Conservation (phyloP, 2,329 filamentous ascomycete genomes). For the Laburnicola sp. region DNA sequence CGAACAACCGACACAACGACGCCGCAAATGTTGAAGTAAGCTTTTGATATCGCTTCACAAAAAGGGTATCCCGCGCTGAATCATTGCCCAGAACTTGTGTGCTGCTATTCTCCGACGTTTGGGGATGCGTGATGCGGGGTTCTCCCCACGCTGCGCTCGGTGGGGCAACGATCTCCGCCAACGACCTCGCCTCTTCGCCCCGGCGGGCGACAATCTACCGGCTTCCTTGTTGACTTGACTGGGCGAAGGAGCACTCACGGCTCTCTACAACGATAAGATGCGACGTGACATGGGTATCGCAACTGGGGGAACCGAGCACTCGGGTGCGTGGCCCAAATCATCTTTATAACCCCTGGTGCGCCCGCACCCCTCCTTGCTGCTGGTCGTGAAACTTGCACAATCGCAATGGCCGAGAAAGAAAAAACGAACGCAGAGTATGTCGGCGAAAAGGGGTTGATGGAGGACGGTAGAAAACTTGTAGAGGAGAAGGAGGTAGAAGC, state of each 20-base stretch:
- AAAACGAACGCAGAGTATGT: slow-evolving; percentile 7
- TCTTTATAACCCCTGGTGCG: not conserved
- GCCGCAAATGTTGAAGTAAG: slow-evolving; percentile 3
- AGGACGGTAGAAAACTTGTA: slow-evolving; percentile 24
- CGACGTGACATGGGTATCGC: slow-evolving; percentile 21
- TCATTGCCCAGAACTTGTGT: slow-evolving; percentile 9
- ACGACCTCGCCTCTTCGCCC: too few species aligned
- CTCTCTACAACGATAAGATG: slow-evolving; percentile 24
- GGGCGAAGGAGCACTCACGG: not conserved
- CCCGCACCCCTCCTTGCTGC: slow-evolving; percentile 9
- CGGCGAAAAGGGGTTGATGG: slow-evolving; percentile 20
- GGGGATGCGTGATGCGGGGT: slow-evolving; percentile 17
- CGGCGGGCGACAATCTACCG: slow-evolving; percentile 12
- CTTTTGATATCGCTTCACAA: not conserved
- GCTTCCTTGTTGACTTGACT: not conserved
- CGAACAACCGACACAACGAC: too few species aligned
- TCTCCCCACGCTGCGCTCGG: slow-evolving; percentile 2
- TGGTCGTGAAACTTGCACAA: not conserved
- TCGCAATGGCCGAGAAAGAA: slow-evolving; percentile 13
- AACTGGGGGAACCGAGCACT: slow-evolving; percentile 3
- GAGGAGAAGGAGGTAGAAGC: slow-evolving; percentile 19
- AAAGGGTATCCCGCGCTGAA: slow-evolving; percentile 14
- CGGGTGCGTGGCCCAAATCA: not conserved
- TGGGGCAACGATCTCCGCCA: slow-evolving; percentile 19
- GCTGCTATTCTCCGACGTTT: slow-evolving; percentile 9